These are phyloP conservation scores for Talaromyces nanjingensis DNA, from an alignment of 495 filamentous ascomycete genomes.

Conservation along the genomic window DNA sequence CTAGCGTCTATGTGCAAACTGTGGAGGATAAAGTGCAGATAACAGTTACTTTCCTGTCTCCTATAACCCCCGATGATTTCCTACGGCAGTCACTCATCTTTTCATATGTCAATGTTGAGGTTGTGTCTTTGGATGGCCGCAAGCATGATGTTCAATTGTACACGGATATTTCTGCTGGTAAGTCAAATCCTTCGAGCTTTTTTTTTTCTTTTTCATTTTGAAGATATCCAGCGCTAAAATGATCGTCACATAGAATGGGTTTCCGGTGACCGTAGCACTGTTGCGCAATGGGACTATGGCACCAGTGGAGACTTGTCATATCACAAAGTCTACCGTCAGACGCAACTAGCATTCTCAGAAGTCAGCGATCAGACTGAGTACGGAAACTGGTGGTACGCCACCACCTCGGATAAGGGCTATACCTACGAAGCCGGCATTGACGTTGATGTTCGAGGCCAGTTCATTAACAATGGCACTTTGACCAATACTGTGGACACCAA, in stretches of 20 bases:
- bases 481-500: constrained; percentile 39
- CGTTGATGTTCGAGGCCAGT: constrained; percentile 40
- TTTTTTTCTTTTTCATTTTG: too few species aligned
- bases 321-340: constrained; percentile 46
- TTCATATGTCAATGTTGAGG: constrained; percentile 49
- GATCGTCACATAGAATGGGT: constrained; percentile 42
- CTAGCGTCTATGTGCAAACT: constrained; percentile 49
- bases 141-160: constrained; percentile 52
- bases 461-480: constrained; percentile 35
- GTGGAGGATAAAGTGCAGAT: constrained; percentile 40
- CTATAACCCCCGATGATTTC: constrained; percentile 49
- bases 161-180: constrained; percentile 54
- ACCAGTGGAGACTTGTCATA: constrained; percentile 38
- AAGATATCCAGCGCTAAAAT: constrained; percentile 12
- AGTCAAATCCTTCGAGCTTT: constrained; percentile 12
- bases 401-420: constrained; percentile 28
- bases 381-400: constrained; percentile 53
- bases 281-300: constrained; percentile 50
- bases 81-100: constrained; percentile 48
- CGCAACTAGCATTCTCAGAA: constrained; percentile 48
- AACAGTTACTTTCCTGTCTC: constrained; percentile 52
- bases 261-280: constrained; percentile 41
- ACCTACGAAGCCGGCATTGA: constrained; percentile 47
- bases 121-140: constrained; percentile 44
- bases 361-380: constrained; percentile 48